These are phyloP conservation scores for Thalia dealbata DNA, from an alignment of 176 grass and related monocot species.

Conservation along the genomic window DNA sequence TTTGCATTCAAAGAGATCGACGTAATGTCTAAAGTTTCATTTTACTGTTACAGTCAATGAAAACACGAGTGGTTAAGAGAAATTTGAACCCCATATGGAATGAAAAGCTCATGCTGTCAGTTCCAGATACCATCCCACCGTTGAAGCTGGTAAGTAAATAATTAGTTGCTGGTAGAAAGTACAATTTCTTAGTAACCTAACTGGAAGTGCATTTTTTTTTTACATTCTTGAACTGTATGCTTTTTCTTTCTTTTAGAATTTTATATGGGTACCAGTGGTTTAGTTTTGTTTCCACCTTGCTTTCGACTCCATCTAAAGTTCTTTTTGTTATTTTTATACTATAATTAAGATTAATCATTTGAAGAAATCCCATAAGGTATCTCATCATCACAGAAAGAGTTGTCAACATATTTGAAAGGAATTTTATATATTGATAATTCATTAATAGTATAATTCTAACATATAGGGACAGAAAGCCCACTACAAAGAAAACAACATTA, in stretches of 20 bases:
- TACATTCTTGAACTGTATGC: background rate
- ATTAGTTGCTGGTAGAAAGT: background rate
- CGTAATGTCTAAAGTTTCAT: background rate
- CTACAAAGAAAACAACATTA: no score
- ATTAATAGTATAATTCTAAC: no score
- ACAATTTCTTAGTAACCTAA: background rate
- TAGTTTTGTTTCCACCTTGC: background rate
- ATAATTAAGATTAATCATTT: no score
- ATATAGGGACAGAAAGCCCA: no score
- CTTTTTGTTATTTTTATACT: no score
- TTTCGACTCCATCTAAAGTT: no score
- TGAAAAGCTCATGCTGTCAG: constrained; percentile 69
- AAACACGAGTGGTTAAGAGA: constrained; percentile 86
- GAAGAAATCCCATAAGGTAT: no score
- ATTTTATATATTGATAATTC: no score
- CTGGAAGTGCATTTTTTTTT: background rate
- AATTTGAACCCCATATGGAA: constrained; percentile 92
- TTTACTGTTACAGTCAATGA: constrained; percentile 62
- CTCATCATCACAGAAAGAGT: no score
- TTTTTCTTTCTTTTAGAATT: background rate
- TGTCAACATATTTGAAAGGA: no score
- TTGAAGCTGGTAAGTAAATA: constrained; percentile 56
- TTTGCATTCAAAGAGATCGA: no score
- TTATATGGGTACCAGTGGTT: background rate
- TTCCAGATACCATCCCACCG: constrained; percentile 59